Percentiles rank a stretch among this genome's conserved stretches.
These are phyloP conservation scores for Rhazya stricta DNA, from an alignment of 257 asterid genomes.

Conservation along the genomic window DNA sequence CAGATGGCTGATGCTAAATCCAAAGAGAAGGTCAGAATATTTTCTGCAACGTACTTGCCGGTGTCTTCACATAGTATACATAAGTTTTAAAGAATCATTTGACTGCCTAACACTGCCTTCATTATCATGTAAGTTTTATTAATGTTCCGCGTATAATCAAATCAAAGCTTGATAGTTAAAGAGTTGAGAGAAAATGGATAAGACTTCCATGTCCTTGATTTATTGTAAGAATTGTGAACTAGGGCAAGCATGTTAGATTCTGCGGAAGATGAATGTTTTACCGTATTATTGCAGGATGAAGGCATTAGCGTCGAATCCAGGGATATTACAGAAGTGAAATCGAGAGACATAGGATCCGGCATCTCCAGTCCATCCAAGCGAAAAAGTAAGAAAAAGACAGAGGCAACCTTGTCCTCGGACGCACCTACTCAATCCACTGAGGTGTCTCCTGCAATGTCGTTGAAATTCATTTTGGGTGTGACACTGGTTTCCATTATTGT, in stretches of 20 bases:
- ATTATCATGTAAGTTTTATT: too few relatives aligned
- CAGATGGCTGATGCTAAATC: constrained; percentile 57
- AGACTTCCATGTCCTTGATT: background rate
- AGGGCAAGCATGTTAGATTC: background rate
- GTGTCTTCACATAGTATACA: background rate
- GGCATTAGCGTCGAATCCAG: constrained; percentile 21
- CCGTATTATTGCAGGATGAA: constrained; percentile 30
- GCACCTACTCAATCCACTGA: constrained; percentile 31
- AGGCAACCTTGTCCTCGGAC: constrained; percentile 38
- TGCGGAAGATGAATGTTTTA: background rate
- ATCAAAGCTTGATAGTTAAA: background rate
- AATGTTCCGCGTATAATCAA: too few relatives aligned
- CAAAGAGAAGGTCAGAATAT: constrained; percentile 60
- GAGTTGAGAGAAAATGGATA: too few relatives aligned
- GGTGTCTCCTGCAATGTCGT: constrained; percentile 39
- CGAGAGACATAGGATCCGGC: constrained; percentile 49
- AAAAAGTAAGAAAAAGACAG: constrained; percentile 66
- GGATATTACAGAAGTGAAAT: constrained; percentile 40
- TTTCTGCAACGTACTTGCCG: background rate
- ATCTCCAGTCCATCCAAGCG: constrained; percentile 46
- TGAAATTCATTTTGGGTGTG: constrained; percentile 61
- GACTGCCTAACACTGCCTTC: too few relatives aligned
- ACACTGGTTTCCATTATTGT: constrained; percentile 64
- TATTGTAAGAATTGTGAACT: background rate
- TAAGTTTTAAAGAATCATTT: background rate